Evolutionary conservation across 352 stramenopile genomes (phyloP).

Genomic region (Phytophthora pini): DNA sequence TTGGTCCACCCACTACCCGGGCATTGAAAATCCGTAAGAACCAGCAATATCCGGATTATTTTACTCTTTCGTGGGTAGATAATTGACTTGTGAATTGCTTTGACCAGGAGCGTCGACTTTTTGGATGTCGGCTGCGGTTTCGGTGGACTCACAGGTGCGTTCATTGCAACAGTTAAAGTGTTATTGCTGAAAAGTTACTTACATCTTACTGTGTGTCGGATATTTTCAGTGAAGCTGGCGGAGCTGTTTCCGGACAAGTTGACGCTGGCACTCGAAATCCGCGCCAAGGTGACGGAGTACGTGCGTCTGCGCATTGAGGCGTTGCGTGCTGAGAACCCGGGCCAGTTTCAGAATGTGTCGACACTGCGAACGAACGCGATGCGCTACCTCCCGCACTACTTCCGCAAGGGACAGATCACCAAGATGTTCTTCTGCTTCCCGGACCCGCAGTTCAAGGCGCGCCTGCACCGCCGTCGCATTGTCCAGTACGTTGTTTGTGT

Average conservation of each 20-base stretch:
- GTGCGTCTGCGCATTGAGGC: conserved; percentile 92
- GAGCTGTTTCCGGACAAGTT: conserved; percentile 93
- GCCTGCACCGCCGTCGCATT: conserved; percentile 96
- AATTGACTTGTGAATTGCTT: conserved; percentile 11
- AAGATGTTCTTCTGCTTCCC: conserved; percentile 99
- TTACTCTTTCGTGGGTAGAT: not conserved
- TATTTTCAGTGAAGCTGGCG: conserved; percentile 85
- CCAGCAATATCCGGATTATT: not conserved
- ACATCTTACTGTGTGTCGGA: conserved; percentile 1
- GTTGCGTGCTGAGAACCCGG: conserved; percentile 77
- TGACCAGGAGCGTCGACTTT: conserved; percentile 88
- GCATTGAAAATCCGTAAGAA: conserved; percentile 76
- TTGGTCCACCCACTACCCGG: conserved; percentile 94
- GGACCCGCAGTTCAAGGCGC: conserved; percentile 99
- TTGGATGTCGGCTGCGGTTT: conserved; percentile 98
- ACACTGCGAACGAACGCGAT: conserved; percentile 97
- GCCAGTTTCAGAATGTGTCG: conserved; percentile 95
- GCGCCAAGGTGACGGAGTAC: conserved; percentile 95
- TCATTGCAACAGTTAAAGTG: not conserved
- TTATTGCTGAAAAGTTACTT: not conserved
- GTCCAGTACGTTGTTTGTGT: conserved; percentile 64
- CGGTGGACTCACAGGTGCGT: conserved; percentile 93
- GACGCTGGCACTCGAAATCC: conserved; percentile 97
- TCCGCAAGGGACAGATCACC: conserved; percentile 86
- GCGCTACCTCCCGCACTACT: conserved; percentile 91